These are phyloP conservation scores for Epichloe coenophiala DNA, from an alignment of 2,329 filamentous ascomycete species.

Conservation along the genomic window DNA sequence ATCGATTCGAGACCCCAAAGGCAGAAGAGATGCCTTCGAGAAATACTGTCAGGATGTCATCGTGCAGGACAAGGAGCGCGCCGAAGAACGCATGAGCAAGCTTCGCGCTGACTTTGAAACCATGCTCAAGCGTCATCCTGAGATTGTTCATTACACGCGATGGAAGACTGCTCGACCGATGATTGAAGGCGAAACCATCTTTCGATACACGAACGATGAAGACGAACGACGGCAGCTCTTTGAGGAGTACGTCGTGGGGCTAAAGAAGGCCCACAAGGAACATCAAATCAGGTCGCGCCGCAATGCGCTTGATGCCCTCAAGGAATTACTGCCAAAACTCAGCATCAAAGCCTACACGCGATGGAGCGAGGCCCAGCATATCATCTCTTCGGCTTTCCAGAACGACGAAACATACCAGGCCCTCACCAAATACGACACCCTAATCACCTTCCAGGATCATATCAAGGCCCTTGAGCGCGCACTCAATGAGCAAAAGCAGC, in stretches of 20 bases:
- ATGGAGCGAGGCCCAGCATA: slow-evolving; percentile 79
- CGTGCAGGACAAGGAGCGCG: slow-evolving; percentile 83
- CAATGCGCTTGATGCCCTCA: slow-evolving; percentile 72
- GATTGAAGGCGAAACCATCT: slow-evolving; percentile 89
- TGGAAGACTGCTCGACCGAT: slow-evolving; percentile 95
- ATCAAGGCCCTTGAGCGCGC: slow-evolving; percentile 83
- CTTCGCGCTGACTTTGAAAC: slow-evolving; percentile 85
- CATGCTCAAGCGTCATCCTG: slow-evolving; percentile 91
- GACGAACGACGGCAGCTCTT: slow-evolving; percentile 80
- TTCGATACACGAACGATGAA: slow-evolving; percentile 80
- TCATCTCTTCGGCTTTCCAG: slow-evolving; percentile 68
- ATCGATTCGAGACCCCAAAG: slow-evolving; percentile 82
- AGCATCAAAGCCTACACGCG: slow-evolving; percentile 86
- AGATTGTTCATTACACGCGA: slow-evolving; percentile 92
- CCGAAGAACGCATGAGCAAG: slow-evolving; percentile 85
- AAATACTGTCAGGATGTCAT: slow-evolving; percentile 88
- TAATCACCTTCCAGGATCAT: slow-evolving; percentile 88
- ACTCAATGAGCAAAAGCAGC: slow-evolving; percentile 83
- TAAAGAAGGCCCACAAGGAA: slow-evolving; percentile 70
- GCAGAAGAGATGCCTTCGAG: slow-evolving; percentile 82
- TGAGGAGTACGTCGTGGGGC: slow-evolving; percentile 77
- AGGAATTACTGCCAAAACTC: slow-evolving; percentile 63
- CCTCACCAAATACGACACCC: slow-evolving; percentile 76
- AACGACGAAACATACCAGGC: slow-evolving; percentile 73
- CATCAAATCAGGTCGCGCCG: slow-evolving; percentile 59